These are phyloP conservation scores for Emmonsiellopsis sp. DNA, from an alignment of 2,329 filamentous ascomycete species.

Conservation along the genomic window DNA sequence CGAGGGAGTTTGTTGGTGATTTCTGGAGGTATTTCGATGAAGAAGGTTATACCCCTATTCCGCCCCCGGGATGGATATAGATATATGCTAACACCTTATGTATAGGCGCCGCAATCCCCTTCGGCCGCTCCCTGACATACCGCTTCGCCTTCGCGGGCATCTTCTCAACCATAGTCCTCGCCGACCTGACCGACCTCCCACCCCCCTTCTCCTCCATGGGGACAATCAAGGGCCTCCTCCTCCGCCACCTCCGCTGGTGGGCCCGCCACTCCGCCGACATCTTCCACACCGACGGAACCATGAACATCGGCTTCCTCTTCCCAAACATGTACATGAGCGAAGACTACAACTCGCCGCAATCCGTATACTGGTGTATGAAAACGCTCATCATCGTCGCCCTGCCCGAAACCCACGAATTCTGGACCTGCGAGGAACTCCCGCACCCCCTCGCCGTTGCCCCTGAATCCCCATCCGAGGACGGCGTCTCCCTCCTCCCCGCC, in stretches of 20 bases:
- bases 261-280: constrained; percentile 30
- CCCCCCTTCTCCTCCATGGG: constrained; percentile 31
- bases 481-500: constrained; percentile 13
- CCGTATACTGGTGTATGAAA: constrained; percentile 47
- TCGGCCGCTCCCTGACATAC: constrained; percentile 44
- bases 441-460: constrained; percentile 22
- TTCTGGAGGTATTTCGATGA: constrained; percentile 44
- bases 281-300: constrained; percentile 41
- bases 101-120: constrained; percentile 43
- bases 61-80: background rate
- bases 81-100: background rate
- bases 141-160: constrained; percentile 44
- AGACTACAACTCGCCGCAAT: constrained; percentile 51
- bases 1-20: constrained; percentile 31
- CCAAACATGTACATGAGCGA: constrained; percentile 49
- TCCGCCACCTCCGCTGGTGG: constrained; percentile 47
- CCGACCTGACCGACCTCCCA: constrained; percentile 30
- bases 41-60: constrained; percentile 25
- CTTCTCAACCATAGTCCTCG: constrained; percentile 39
- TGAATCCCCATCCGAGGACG: background rate
- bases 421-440: constrained; percentile 31
- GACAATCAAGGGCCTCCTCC: constrained; percentile 40
- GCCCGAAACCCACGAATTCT: constrained; percentile 34
- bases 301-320: constrained; percentile 41
- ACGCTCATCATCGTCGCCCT: constrained; percentile 38